phyloP scores from a whole-genome alignment of 768 basidiomycete species.

The Rhizopogon salebrosus region DNA sequence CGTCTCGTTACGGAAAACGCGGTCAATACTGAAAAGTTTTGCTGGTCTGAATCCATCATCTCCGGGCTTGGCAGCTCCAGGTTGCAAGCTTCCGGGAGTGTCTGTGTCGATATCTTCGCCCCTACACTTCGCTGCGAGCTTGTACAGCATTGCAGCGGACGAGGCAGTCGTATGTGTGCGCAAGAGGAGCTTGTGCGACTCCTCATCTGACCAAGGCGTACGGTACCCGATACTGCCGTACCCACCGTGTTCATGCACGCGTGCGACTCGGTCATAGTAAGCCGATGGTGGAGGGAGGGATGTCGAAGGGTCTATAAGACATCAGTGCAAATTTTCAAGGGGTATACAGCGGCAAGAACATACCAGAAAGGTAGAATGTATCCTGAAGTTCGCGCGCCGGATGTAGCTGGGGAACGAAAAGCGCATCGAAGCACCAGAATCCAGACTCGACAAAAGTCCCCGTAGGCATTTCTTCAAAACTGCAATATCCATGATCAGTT shows the following conservation, averaged over 20 bases:
- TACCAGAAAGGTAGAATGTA: conserved; percentile 96
- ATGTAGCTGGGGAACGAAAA: conserved; percentile 99
- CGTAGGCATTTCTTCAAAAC: conserved; percentile 99
- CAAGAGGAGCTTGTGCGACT: conserved; percentile 87
- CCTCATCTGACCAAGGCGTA: conserved; percentile 91
- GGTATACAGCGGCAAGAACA: conserved; percentile 4
- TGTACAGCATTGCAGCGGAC: conserved; percentile 90
- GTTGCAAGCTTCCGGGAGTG: conserved; percentile 9
- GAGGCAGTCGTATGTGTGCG: conserved; percentile 97
- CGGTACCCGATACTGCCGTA: conserved; percentile 95
- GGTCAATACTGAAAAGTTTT: conserved; percentile 94
- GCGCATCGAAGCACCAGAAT: conserved; percentile 98
- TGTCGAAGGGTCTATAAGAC: conserved; percentile 63
- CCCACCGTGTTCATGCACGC: conserved; percentile 81
- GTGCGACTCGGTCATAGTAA: conserved; percentile 83
- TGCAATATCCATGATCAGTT: conserved; percentile 27
- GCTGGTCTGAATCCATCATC: conserved; percentile 84
- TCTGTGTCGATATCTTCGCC: conserved; percentile 41
- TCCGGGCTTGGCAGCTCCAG: conserved; percentile 12
- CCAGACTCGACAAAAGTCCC: conserved; percentile 93
- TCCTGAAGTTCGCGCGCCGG: conserved; percentile 97
- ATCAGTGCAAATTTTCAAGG: conserved; percentile 1
- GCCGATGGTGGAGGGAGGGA: conserved; percentile 71
- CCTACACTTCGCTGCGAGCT: conserved; percentile 80
- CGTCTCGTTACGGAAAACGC: conserved; percentile 98